Evolutionary conservation across 1,139 yeast genomes (phyloP).

Genomic region (Hansenula lynferdii): DNA sequence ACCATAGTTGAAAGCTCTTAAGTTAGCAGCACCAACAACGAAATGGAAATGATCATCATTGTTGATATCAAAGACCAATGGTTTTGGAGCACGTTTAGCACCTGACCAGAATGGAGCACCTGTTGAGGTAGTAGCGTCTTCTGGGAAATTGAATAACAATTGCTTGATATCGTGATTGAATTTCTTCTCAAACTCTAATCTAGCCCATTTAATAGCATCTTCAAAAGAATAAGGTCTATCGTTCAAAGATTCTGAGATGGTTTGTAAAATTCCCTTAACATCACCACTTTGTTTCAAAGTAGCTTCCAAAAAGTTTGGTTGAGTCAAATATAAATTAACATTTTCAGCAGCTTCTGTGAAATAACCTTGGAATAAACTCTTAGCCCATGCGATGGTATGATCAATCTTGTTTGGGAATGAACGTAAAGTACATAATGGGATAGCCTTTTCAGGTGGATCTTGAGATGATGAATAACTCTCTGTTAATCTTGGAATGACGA

Average conservation of each 20-base stretch:
- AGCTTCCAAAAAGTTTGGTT: constrained; percentile 89
- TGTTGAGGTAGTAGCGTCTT: constrained; percentile 82
- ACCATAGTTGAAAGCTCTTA: constrained; percentile 88
- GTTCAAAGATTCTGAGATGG: constrained; percentile 66
- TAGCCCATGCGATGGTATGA: constrained; percentile 99
- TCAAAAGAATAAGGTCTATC: constrained; percentile 87
- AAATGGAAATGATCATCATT: constrained; percentile 79
- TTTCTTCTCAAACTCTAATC: constrained; percentile 80
- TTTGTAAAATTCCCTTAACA: constrained; percentile 79
- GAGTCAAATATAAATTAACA: constrained; percentile 84
- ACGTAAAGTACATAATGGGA: constrained; percentile 94
- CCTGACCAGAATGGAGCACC: constrained; percentile 99
- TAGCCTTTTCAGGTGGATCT: constrained; percentile 97
- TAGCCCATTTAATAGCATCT: constrained; percentile 95
- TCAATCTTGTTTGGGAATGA: constrained; percentile 98
- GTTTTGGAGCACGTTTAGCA: constrained; percentile 93
- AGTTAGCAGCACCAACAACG: constrained; percentile 83
- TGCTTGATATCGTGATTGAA: constrained; percentile 85
- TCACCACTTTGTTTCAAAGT: constrained; percentile 90
- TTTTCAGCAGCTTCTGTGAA: constrained; percentile 89
- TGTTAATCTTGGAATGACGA: constrained; percentile 85
- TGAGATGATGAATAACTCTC: constrained; percentile 95
- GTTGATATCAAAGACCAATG: constrained; percentile 69
- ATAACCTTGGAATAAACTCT: constrained; percentile 90
- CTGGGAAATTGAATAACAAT: constrained; percentile 88